A percentile compares a stretch with the other conserved stretches of the same genome.
These are phyloP conservation scores for Aphanomyces cochlioides DNA, from an alignment of 352 stramenopile species.

Conservation along the genomic window DNA sequence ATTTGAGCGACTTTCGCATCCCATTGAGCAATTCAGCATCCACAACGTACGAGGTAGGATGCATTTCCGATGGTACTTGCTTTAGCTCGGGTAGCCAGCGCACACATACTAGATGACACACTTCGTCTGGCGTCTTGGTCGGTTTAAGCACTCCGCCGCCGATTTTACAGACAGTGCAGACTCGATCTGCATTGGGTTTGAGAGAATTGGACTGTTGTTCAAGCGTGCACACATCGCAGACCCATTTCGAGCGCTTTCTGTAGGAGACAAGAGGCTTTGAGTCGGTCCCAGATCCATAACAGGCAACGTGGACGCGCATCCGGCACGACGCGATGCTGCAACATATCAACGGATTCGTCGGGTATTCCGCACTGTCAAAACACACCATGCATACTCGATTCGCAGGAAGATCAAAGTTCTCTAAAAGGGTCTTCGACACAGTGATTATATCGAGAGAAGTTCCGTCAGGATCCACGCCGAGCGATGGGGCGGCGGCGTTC, in stretches of 20 bases:
- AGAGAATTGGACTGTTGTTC: constrained; percentile 6
- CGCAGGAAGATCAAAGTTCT: constrained; percentile 5
- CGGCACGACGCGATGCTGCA: constrained; percentile 46
- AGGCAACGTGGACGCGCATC: constrained; percentile 70
- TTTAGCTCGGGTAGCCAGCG: constrained; percentile 87
- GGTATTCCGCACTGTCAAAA: constrained; percentile 61
- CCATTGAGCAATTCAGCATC: constrained; percentile 61
- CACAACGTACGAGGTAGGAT: constrained; percentile 51
- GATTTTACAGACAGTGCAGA: constrained; percentile 64
- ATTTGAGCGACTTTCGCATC: constrained; percentile 69
- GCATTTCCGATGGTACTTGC: constrained; percentile 50
- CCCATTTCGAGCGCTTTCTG: constrained; percentile 45
- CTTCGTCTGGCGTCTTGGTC: constrained; percentile 54
- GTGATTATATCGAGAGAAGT: constrained; percentile 6
- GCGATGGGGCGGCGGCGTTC: neutral
- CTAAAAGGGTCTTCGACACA: constrained; percentile 9
- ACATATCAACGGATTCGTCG: constrained; percentile 54
- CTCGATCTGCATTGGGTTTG: constrained; percentile 23
- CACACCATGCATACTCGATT: constrained; percentile 45
- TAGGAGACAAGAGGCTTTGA: constrained; percentile 37
- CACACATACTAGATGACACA: constrained; percentile 80
- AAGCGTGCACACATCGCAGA: constrained; percentile 56
- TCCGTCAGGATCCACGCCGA: neutral
- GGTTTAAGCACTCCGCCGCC: constrained; percentile 70
- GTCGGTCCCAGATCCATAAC: constrained; percentile 46